Evolutionary conservation across 345 rosid genomes (phyloP).

Genomic region (Euclidium syriacum): DNA sequence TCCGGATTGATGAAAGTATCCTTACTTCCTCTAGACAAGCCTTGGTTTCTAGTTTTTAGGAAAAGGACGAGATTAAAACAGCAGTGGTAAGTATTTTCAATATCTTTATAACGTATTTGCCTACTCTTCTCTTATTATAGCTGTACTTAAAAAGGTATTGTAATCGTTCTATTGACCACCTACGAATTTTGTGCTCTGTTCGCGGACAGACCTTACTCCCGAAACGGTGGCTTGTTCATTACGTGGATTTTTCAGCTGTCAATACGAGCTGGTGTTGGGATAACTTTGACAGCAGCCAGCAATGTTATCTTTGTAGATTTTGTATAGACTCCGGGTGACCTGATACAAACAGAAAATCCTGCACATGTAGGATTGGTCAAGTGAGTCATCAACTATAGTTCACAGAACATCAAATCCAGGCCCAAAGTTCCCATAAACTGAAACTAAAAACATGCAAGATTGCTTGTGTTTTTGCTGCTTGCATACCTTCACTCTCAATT

Average conservation of each 20-base stretch:
- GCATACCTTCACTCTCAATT: background rate
- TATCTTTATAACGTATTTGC: background rate
- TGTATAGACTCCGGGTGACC: conserved; percentile 95
- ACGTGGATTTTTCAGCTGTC: conserved; percentile 60
- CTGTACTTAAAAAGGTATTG: background rate
- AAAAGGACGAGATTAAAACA: conserved; percentile 64
- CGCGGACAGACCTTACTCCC: background rate
- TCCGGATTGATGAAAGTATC: conserved; percentile 86
- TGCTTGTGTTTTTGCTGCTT: background rate
- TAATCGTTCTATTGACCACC: background rate
- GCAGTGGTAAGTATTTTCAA: conserved; percentile 57
- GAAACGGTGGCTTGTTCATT: background rate
- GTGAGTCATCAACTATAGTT: conserved; percentile 31
- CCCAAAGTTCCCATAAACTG: conserved; percentile 43
- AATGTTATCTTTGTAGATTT: conserved; percentile 90
- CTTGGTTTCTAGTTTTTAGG: conserved; percentile 83
- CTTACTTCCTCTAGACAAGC: conserved; percentile 68
- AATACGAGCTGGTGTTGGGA: conserved; percentile 87
- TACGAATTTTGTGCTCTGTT: background rate
- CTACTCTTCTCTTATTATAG: background rate
- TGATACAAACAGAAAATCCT: conserved; percentile 96
- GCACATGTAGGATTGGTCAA: conserved; percentile 98
- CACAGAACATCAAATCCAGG: conserved; percentile 31
- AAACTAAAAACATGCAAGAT: conserved; percentile 5
- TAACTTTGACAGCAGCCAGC: conserved; percentile 94